Evolutionary conservation across 2,329 filamentous ascomycete genomes (phyloP), one percentile per base, ranked within the genome.

Genomic region (Calycina marina): DNA sequence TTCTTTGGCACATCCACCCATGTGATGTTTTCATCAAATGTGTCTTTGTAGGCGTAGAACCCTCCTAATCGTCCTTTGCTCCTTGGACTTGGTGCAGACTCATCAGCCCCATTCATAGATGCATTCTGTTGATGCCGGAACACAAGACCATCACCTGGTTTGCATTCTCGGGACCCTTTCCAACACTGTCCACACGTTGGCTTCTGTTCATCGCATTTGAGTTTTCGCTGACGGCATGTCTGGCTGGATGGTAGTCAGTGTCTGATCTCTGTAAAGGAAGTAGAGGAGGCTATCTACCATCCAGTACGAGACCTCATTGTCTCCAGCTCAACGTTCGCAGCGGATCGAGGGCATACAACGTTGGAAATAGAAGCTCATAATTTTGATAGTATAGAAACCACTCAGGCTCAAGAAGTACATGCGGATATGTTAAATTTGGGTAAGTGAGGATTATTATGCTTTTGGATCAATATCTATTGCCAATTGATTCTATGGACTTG

Each of bases 91-190:
- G 14, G 14, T 4, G 54, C 54, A 17, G 18, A 39, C 27, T 59
- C 57, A 10, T 56, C 55, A 22, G 51, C 47, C 30, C 65, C 63
- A 37, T 76, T 77, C 70, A 77, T 72, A 13, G 70, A 75, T 17
- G 72, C 71, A 62, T 77, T 77, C 53, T 77, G 72, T 47, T 77
- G 72, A 51, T 78, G 73, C 34, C 72, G 67, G 46, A 77, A 78
- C 27, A 75, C 68, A 43, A 77, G 65, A 31, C 69, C 71, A 40
- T 70, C 69, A 46, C 67, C 71, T 14, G 67, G 67, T 28, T 68
- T 57, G 51, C 72, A 77, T 52, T 71, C 62, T 43, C 72, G 61
- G 29, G 62, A 64, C 4, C 68, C 71, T 51, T 73, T 51, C 15
- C 37, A 57, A 51, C 72, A 77, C 51, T 74, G 69, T 18, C 66